A percentile compares a stretch with the other conserved stretches of the same genome.
These are phyloP conservation scores for Penicillium sp. DNA, from an alignment of 2,329 filamentous ascomycete genomes.

Conservation along the genomic window DNA sequence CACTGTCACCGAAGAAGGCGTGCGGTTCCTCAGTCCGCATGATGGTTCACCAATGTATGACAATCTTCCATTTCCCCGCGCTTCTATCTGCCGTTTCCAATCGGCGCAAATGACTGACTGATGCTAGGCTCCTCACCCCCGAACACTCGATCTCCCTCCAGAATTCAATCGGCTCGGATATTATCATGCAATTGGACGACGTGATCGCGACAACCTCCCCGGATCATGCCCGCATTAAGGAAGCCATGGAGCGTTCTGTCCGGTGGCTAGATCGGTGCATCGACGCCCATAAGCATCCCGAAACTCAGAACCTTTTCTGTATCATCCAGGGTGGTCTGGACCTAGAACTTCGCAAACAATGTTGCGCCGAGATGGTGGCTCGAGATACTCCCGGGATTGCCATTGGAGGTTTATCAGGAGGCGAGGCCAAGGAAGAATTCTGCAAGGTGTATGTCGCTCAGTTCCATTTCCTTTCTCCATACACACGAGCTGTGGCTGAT, in stretches of 20 bases:
- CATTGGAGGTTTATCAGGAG: conserved; percentile 91
- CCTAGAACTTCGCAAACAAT: conserved; percentile 80
- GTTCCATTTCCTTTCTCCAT: neutral
- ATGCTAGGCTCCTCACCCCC: conserved; percentile 76
- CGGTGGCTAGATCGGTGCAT: conserved; percentile 97
- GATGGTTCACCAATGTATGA: conserved; percentile 85
- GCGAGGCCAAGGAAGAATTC: conserved; percentile 91
- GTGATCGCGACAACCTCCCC: conserved; percentile 96
- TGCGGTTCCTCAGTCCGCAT: conserved; percentile 93
- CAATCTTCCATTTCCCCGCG: neutral
- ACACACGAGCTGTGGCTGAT: conserved; percentile 7
- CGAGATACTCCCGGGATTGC: conserved; percentile 94
- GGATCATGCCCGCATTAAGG: conserved; percentile 82
- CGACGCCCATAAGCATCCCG: conserved; percentile 80
- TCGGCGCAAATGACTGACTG: neutral
- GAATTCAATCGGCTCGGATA: conserved; percentile 96
- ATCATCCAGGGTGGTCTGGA: conserved; percentile 97
- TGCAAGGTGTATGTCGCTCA: conserved; percentile 68
- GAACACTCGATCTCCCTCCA: conserved; percentile 96
- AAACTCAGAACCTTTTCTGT: conserved; percentile 91
- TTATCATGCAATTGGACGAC: conserved; percentile 99
- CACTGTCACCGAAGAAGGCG: conserved; percentile 92
- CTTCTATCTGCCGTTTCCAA: neutral
- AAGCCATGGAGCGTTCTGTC: conserved; percentile 92
- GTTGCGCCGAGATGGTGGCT: conserved; percentile 83